Percentiles rank a stretch among this genome's conserved stretches.
Conservation (phyloP, 1,139 yeast species). For the Diutina scorzettiae region DNA sequence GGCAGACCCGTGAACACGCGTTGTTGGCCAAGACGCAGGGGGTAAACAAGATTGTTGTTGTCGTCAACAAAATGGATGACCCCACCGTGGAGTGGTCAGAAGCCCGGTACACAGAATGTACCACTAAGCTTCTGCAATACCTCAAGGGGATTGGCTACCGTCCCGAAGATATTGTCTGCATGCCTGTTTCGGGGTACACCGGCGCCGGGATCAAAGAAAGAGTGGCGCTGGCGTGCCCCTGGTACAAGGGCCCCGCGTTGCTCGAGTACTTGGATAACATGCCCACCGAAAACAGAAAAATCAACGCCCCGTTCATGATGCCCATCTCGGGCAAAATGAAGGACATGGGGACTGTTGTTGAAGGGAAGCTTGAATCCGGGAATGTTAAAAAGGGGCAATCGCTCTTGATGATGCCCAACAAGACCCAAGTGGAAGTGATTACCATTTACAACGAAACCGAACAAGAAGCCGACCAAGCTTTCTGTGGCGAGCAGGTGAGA, state of each 20-base stretch:
- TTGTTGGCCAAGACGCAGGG: conserved; percentile 96
- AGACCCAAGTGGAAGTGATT: conserved; percentile 66
- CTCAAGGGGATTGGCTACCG: conserved; percentile 85
- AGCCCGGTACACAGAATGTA: conserved; percentile 95
- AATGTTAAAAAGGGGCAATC: conserved; percentile 70
- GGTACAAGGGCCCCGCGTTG: conserved; percentile 90
- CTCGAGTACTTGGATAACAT: conserved; percentile 79
- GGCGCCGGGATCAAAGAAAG: conserved; percentile 95
- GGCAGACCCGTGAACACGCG: conserved; percentile 98
- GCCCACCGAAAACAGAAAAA: conserved; percentile 73
- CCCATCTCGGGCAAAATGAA: conserved; percentile 92
- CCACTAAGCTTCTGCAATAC: conserved; percentile 61
- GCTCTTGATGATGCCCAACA: conserved; percentile 88
- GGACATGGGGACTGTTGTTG: conserved; percentile 93
- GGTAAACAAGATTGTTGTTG: conserved; percentile 85
- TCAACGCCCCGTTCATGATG: conserved; percentile 93
- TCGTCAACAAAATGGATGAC: conserved; percentile 97
- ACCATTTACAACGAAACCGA: conserved; percentile 91
- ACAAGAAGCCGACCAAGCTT: conserved; percentile 82
- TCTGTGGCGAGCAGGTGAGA: conserved; percentile 95
- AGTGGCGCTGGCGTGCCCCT: conserved; percentile 65
- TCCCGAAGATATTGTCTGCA: conserved; percentile 73
- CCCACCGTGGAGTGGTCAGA: conserved; percentile 93
- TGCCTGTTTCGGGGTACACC: conserved; percentile 98
- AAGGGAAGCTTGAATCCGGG: conserved; percentile 92